Conservation (phyloP, 352 stramenopile species). For the Pythium scleroteichum region DNA sequence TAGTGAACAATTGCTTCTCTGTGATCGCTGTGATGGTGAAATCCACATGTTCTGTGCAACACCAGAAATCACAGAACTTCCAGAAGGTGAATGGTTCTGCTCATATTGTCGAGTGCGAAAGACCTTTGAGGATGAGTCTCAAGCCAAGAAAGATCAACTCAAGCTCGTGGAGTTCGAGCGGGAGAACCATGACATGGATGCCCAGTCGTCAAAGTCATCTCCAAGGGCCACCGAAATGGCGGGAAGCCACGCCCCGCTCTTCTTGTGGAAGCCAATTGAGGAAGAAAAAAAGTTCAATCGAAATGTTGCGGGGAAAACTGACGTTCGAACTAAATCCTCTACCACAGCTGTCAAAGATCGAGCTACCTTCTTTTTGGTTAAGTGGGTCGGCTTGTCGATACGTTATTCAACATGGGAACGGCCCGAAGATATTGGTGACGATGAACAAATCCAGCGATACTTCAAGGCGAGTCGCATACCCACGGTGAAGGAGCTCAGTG, state of each 20-base stretch:
- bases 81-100: conserved; percentile 85
- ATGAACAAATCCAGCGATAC: conserved; percentile 88
- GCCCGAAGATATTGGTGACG: conserved; percentile 86
- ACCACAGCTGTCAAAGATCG: conserved; percentile 32
- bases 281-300: conserved; percentile 80
- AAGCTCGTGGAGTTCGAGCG: neutral
- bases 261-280: conserved; percentile 47
- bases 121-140: conserved; percentile 33
- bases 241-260: conserved; percentile 35
- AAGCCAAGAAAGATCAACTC: conserved; percentile 11
- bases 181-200: neutral
- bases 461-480: conserved; percentile 88
- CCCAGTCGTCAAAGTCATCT: too few relatives aligned
- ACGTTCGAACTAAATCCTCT: conserved; percentile 14
- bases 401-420: conserved; percentile 88
- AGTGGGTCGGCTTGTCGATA: conserved; percentile 86
- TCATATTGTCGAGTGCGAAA: conserved; percentile 62
- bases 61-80: conserved; percentile 65
- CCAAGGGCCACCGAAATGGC: neutral
- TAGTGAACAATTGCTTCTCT: conserved; percentile 79
- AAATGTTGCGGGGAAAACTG: conserved; percentile 33
- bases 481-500: conserved; percentile 77
- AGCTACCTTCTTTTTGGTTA: conserved; percentile 86
- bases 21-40: conserved; percentile 86
- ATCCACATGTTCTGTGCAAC: conserved; percentile 86